A percentile compares a stretch with the other conserved stretches of the same genome.
Conservation (phyloP, 2,329 filamentous ascomycete species). For the Amphichorda felina region DNA sequence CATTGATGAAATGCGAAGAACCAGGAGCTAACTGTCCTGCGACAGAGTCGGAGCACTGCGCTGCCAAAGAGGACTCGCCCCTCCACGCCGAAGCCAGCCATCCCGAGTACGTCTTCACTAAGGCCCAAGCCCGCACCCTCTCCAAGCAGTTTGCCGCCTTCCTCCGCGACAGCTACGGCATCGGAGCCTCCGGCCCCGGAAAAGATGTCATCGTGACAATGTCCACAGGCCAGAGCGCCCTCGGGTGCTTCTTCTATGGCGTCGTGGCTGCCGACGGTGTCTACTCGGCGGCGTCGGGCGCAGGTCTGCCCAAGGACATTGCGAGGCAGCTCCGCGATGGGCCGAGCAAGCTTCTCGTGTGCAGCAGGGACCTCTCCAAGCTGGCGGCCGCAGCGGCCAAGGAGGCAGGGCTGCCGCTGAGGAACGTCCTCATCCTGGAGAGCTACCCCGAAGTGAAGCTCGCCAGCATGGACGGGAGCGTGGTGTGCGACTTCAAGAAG, state of each 20-base stretch:
- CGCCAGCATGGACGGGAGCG: slow-evolving; percentile 10
- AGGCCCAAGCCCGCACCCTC: slow-evolving; percentile 31
- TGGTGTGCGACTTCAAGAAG: slow-evolving; percentile 15
- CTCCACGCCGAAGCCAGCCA: slow-evolving; percentile 47
- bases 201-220: slow-evolving; percentile 44
- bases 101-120: slow-evolving; percentile 40
- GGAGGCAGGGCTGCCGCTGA: slow-evolving; percentile 26
- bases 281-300: slow-evolving; percentile 41
- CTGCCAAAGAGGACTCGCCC: slow-evolving; percentile 31
- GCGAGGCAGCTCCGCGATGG: slow-evolving; percentile 29
- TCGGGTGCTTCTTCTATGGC: slow-evolving; percentile 41
- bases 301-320: slow-evolving; percentile 37
- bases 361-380: slow-evolving; percentile 33
- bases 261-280: slow-evolving; percentile 47
- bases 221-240: slow-evolving; percentile 41
- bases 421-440: slow-evolving; percentile 38
- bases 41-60: slow-evolving; percentile 22
- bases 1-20: background rate
- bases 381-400: slow-evolving; percentile 35
- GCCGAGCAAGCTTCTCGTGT: slow-evolving; percentile 25
- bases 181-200: slow-evolving; percentile 34
- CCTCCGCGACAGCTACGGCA: slow-evolving; percentile 36
- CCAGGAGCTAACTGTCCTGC: background rate
- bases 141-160: slow-evolving; percentile 42
- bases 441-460: slow-evolving; percentile 18